phyloP scores from a whole-genome alignment of 768 basidiomycete species.

The Suillus variegatus region DNA sequence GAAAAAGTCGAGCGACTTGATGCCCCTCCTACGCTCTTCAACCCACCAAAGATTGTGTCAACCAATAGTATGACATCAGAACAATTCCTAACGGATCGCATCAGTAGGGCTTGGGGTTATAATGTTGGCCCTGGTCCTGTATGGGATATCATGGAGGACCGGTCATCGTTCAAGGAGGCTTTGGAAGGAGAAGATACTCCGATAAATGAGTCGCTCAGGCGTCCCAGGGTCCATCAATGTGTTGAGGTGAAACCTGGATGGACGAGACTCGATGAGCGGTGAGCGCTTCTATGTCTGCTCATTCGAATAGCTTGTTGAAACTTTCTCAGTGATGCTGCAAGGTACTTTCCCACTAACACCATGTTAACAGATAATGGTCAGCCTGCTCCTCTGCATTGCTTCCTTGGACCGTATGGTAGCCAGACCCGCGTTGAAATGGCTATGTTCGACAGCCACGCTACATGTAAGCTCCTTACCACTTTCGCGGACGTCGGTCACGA shows the following conservation, averaged over 20 bases:
- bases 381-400: slow-evolving; percentile 58
- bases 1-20: slow-evolving; percentile 61
- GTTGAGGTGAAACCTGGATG: slow-evolving; percentile 46
- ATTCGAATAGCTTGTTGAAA: slow-evolving; percentile 3
- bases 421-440: slow-evolving; percentile 51
- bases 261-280: slow-evolving; percentile 50
- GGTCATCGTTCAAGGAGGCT: slow-evolving; percentile 77
- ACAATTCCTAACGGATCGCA: slow-evolving; percentile 47
- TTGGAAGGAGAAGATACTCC: slow-evolving; percentile 23
- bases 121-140: slow-evolving; percentile 76
- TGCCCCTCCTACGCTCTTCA: slow-evolving; percentile 52
- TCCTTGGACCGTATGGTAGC: slow-evolving; percentile 61
- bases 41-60: slow-evolving; percentile 36
- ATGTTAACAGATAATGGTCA: slow-evolving; percentile 51
- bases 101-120: slow-evolving; percentile 71
- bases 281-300: slow-evolving; percentile 27
- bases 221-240: slow-evolving; percentile 59
- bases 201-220: slow-evolving; percentile 48
- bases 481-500: not conserved
- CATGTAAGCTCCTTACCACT: slow-evolving; percentile 47
- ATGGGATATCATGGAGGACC: slow-evolving; percentile 79
- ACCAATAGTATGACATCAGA: slow-evolving; percentile 61
- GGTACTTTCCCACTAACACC: slow-evolving; percentile 60
- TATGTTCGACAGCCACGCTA: slow-evolving; percentile 57
- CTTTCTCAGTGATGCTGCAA: slow-evolving; percentile 48